phyloP scores from a whole-genome alignment of 805 yeast species.

The Komagataella populi region DNA sequence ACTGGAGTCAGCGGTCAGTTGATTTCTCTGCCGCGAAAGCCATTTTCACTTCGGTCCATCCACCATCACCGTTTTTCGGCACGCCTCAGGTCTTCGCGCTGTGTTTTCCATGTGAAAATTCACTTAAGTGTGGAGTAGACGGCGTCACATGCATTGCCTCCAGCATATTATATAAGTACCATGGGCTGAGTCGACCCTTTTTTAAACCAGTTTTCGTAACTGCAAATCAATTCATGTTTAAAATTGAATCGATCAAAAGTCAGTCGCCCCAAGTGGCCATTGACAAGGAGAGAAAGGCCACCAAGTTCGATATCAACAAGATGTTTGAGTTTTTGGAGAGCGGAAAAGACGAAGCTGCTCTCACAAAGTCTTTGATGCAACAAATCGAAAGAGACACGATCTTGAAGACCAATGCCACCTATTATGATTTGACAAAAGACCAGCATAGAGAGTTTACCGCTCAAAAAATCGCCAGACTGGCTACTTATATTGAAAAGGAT shows the following conservation, averaged over 20 bases:
- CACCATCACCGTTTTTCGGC: background rate
- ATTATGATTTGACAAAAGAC: slow-evolving; percentile 43
- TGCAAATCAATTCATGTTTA: slow-evolving; percentile 12
- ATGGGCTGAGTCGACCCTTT: background rate
- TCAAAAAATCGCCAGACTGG: slow-evolving; percentile 43
- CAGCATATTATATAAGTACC: background rate
- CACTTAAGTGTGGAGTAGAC: background rate
- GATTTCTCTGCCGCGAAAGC: background rate
- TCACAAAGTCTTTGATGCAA: slow-evolving; percentile 35
- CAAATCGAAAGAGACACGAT: slow-evolving; percentile 60
- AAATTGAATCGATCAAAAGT: slow-evolving; percentile 15
- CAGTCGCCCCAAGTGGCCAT: slow-evolving; percentile 23
- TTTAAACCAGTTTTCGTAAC: background rate
- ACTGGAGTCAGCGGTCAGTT: no score
- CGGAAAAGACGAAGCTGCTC: slow-evolving; percentile 26
- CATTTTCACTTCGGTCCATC: background rate
- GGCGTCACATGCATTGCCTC: background rate
- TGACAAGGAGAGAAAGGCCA: slow-evolving; percentile 30
- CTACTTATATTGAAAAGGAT: slow-evolving; percentile 40
- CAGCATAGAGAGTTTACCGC: slow-evolving; percentile 51
- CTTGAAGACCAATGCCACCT: slow-evolving; percentile 34
- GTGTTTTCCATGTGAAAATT: background rate
- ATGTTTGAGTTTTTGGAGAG: slow-evolving; percentile 48
- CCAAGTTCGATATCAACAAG: slow-evolving; percentile 26
- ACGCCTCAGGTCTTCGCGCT: background rate